phyloP scores from a whole-genome alignment of 1,284 basidiomycete species.

The Hemileia vastatrix region DNA sequence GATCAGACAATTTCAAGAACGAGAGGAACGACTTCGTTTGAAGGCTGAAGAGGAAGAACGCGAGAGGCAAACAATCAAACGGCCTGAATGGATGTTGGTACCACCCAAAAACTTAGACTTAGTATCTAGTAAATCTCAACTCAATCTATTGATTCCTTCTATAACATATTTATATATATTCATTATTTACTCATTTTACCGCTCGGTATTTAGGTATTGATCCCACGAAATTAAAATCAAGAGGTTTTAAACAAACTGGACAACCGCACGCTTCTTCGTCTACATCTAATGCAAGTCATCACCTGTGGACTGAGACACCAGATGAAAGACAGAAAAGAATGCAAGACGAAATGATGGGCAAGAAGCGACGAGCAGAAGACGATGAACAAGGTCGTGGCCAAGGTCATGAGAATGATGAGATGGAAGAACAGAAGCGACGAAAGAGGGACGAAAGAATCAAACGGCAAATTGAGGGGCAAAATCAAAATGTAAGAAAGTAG shows the following conservation, averaged over 20 bases:
- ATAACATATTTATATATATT: not conserved
- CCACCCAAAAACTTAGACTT: constrained; percentile 70
- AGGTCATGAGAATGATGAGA: constrained; percentile 49
- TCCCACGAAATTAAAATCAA: constrained; percentile 59
- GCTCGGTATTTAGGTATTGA: constrained; percentile 51
- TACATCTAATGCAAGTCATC: constrained; percentile 48
- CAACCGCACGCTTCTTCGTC: constrained; percentile 47
- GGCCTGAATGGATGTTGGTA: constrained; percentile 91
- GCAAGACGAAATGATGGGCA: constrained; percentile 73
- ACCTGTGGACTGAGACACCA: constrained; percentile 87
- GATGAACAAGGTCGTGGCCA: constrained; percentile 33
- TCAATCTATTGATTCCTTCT: not conserved
- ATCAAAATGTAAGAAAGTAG: constrained; percentile 59
- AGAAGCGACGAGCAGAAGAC: constrained; percentile 58
- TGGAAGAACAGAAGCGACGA: constrained; percentile 50
- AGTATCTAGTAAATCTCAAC: constrained; percentile 55
- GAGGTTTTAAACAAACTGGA: constrained; percentile 59
- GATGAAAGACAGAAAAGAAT: constrained; percentile 71
- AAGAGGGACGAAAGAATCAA: constrained; percentile 59
- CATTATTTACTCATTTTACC: not conserved
- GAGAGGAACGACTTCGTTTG: constrained; percentile 52
- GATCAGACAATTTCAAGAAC: constrained; percentile 50
- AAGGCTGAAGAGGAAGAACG: constrained; percentile 54
- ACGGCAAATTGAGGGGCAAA: constrained; percentile 60
- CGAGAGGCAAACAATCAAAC: constrained; percentile 48